Base-by-base conservation (phyloP, 345 rosid species). In the Cochlearia excelsa region DNA sequence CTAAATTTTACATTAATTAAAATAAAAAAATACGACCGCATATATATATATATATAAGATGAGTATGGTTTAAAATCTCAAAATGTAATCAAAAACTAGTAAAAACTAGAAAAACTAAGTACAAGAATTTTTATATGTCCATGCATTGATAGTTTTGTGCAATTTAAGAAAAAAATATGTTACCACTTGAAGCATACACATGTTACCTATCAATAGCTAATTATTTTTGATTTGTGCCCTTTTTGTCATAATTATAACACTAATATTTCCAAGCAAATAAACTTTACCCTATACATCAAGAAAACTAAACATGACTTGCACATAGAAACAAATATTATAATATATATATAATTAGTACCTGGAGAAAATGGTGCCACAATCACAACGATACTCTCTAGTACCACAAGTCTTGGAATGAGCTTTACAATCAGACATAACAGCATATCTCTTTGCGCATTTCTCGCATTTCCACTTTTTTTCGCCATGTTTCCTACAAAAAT, bases 381-480 rank as follows among this genome's bases (percentile, higher is more conserved):
- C 95, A 30, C 99, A 93, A 75, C 84, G 80, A 70, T 93, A 93
- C 76, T 93, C 99, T 66, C 90, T 82, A 28, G 96, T 93, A 65
- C 99, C 99, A 66, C 99, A 93, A 47, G 99, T 82, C 71, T 93
- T 93, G 4, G 95, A 85, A 80, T 93, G 99, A 4, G 99, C 99
- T 75, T 93, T 93, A 81, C 95, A 93, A 68, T 93, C 97, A 3
- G 99, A 93, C 70, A 82, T 92, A 33, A 93, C 99, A 31, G 97
- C 97, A 31, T 93, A 93, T 61, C 86, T 59, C 82, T 93, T 93
- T 1, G 90, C 80, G 71, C 99, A 93, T 79, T 89, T 89, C 61
- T 89, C 94, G 9, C 99, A 93, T 79, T 84, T 89, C 99, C 97
- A 93, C 68, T 93, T 89, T 79, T 93, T 93, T 81, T 93, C 99